A percentile compares a stretch with the other conserved stretches of the same genome.
Evolutionary conservation across 2,329 filamentous ascomycete genomes (phyloP).

Genomic region (Cryphonectria japonica): DNA sequence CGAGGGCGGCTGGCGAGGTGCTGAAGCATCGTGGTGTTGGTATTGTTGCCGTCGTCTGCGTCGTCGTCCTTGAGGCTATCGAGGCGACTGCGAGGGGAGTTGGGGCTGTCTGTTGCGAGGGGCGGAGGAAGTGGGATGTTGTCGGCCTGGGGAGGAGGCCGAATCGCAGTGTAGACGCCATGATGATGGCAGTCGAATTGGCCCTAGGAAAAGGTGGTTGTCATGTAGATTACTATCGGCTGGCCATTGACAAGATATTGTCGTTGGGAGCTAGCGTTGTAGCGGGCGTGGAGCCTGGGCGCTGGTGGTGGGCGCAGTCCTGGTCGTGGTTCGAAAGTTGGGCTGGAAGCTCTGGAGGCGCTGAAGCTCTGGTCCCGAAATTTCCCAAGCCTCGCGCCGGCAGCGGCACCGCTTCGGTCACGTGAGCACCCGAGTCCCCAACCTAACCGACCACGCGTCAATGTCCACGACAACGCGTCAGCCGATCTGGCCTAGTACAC

Average conservation of each 20-base stretch:
- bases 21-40: slow-evolving; percentile 38
- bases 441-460: not conserved
- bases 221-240: slow-evolving; percentile 1
- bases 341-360: not conserved
- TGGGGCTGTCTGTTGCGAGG: not conserved
- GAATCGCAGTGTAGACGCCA: slow-evolving; percentile 25
- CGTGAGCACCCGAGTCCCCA: slow-evolving; percentile 15
- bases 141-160: slow-evolving; percentile 23
- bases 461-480: not conserved
- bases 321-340: not conserved
- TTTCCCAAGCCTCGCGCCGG: not conserved
- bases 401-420: slow-evolving; percentile 2
- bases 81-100: not conserved
- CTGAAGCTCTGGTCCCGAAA: not conserved
- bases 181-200: not conserved
- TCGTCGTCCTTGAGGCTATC: not conserved
- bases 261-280: not conserved
- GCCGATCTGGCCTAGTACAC: not conserved
- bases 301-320: not conserved
- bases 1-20: slow-evolving; percentile 40
- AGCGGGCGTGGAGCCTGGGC: not conserved
- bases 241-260: not conserved
- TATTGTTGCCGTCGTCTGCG: not conserved
- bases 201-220: not conserved
- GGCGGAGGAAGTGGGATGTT: slow-evolving; percentile 7